Evolutionary conservation across 257 asterid genomes (phyloP), one percentile per base, ranked within the genome.

Genomic region (Solanum chaucha): DNA sequence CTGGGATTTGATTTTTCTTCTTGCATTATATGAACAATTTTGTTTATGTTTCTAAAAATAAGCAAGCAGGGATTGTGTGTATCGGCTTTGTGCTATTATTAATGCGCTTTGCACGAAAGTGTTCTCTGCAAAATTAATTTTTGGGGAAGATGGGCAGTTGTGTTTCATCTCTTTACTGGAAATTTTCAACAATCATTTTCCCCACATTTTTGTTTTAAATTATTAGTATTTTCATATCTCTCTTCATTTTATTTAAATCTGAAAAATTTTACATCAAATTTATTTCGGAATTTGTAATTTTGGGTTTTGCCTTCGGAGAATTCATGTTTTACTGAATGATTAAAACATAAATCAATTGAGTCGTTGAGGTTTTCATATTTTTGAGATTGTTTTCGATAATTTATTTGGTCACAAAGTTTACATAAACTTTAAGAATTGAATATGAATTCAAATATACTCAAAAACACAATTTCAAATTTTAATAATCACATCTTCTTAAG

Each of bases 141-240:
- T 68, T 80, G 88, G 88, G 85, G 92, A 90, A 90, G 91, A 87
- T 93, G 95, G 95, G 95, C 95, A 91, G 94, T 91, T 93, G 95
- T 83, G 58, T 89, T 91, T 89, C 92, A 88, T 28, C 64, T 58
- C 35, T 10, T 89, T 89, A 89, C 38, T 93, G 91, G 92, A 75
- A 91, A 38, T 86, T 36, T 86, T 89, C 95, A 92, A 92, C 92
- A 93, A 93, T 93, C 94, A 93, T 93, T 91, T 91, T 90, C 93
- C 74, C 88, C 74, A 91, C 91, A 91, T 86, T 5, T 20, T 67
- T 24, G 1, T 5, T 15, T 26, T 44, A 24, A 61, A 61, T n/a
- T 61, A n/a, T 19, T 55, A 10, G 48, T 41, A 55, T 6, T 22
- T 9, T 59, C 28, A 9, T 22, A 22, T 8, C 28, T 51, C 9